Percentiles rank a stretch among this genome's conserved stretches.
These are phyloP conservation scores for Helicostylum pulchrum DNA, from an alignment of 192 early-diverging fungal species.

Conservation along the genomic window DNA sequence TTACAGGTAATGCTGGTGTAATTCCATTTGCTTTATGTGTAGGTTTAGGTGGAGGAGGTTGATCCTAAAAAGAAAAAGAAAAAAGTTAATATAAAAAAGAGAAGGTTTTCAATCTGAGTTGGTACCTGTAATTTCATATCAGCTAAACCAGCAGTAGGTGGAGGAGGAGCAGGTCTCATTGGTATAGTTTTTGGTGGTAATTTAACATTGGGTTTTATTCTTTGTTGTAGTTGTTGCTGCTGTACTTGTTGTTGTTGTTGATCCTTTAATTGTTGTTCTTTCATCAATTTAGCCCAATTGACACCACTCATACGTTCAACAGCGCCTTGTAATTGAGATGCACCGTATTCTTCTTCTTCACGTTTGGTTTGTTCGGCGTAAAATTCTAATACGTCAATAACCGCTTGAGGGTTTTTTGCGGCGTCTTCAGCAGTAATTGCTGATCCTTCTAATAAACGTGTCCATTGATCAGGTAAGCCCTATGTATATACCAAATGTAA, in stretches of 20 bases:
- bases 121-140: conserved; percentile 19
- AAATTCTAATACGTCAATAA: conserved; percentile 95
- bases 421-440: conserved; percentile 97
- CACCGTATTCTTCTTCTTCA: conserved; percentile 47
- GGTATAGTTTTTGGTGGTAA: conserved; percentile 3
- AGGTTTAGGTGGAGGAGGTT: conserved; percentile 12
- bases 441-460: conserved; percentile 84
- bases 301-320: conserved; percentile 34
- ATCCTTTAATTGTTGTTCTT: conserved; percentile 31
- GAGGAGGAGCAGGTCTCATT: conserved; percentile 29
- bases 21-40: not conserved
- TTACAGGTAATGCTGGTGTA: conserved; percentile 15
- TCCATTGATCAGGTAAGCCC: conserved; percentile 96
- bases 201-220: not conserved
- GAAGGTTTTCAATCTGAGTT: too few species aligned
- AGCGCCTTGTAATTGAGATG: conserved; percentile 19
- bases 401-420: conserved; percentile 97
- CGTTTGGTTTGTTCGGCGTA: conserved; percentile 83
- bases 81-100: conserved; percentile 2
- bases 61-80: conserved; percentile 3
- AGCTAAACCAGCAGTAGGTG: conserved; percentile 27
- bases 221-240: not conserved
- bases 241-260: not conserved
- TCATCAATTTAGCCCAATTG: conserved; percentile 54
- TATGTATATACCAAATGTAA: conserved; percentile 20